Conservation (phyloP, 768 basidiomycete species). For the Mycena galericulata region DNA sequence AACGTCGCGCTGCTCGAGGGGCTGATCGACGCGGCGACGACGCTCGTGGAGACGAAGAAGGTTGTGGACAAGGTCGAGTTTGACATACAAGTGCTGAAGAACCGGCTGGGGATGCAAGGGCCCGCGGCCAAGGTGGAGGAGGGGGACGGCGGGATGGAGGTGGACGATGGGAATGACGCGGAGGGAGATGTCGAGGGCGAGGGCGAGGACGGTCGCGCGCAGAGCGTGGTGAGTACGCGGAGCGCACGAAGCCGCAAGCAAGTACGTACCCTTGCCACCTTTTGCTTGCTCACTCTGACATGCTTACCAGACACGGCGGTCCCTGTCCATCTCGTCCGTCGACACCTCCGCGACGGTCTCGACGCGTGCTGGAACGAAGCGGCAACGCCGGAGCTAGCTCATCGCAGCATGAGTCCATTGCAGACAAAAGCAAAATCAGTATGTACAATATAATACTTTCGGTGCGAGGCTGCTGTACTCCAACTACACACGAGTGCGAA, state of each 20-base stretch:
- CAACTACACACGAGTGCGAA: too few relatives aligned
- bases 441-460: too few relatives aligned
- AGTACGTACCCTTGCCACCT: conserved; percentile 51
- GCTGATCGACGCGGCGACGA: conserved; percentile 76
- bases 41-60: conserved; percentile 91
- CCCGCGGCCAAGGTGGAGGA: conserved; percentile 50
- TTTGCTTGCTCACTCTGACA: conserved; percentile 18
- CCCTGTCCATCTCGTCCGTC: conserved; percentile 81
- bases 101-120: conserved; percentile 63
- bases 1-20: conserved; percentile 82
- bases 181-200: conserved; percentile 49
- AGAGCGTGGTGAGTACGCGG: conserved; percentile 71
- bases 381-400: conserved; percentile 65
- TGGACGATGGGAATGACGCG: conserved; percentile 57
- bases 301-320: conserved; percentile 63
- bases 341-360: conserved; percentile 70
- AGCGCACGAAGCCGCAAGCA: conserved; percentile 71
- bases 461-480: too few relatives aligned
- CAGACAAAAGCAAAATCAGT: too few relatives aligned
- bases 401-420: conserved; percentile 8
- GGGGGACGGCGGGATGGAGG: conserved; percentile 59
- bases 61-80: conserved; percentile 87
- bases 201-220: conserved; percentile 67
- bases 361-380: conserved; percentile 64
- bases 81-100: conserved; percentile 81